Evolutionary conservation across 352 stramenopile species (phyloP).

Genomic region (Globisporangium apiculatum): DNA sequence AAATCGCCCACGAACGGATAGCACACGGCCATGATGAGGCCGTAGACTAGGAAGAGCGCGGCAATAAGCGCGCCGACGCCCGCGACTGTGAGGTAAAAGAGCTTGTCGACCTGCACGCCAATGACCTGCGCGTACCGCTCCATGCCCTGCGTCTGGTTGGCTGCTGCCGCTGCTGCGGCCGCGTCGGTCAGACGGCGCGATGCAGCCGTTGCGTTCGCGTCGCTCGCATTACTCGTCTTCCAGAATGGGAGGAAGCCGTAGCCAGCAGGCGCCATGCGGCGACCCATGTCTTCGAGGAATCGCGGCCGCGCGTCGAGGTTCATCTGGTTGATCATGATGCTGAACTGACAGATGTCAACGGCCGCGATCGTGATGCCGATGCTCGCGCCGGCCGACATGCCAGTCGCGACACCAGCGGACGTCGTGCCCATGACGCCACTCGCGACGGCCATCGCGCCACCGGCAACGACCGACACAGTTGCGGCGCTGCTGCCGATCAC

Average conservation of each 20-base stretch:
- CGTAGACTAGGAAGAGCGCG: constrained; percentile 42
- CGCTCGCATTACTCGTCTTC: constrained; percentile 21
- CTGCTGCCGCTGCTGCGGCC: constrained; percentile 12
- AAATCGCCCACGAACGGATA: constrained; percentile 55
- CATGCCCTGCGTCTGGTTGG: constrained; percentile 54
- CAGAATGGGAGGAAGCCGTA: constrained; percentile 69
- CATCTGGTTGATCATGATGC: constrained; percentile 82
- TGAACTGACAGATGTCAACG: constrained; percentile 75
- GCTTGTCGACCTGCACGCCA: constrained; percentile 64
- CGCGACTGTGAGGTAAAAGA: constrained; percentile 76
- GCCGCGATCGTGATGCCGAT: constrained; percentile 63
- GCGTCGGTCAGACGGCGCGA: constrained; percentile 25
- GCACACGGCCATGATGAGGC: constrained; percentile 31
- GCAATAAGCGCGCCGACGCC: constrained; percentile 43
- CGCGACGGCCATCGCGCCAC: constrained; percentile 57
- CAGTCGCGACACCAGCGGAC: constrained; percentile 44
- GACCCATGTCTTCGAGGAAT: constrained; percentile 73
- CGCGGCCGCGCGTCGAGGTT: constrained; percentile 68
- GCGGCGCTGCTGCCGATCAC: constrained; percentile 52
- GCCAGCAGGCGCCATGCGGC: constrained; percentile 50
- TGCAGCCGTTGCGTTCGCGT: constrained; percentile 1
- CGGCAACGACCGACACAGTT: constrained; percentile 48
- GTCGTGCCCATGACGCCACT: constrained; percentile 48
- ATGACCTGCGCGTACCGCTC: constrained; percentile 73
- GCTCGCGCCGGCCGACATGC: constrained; percentile 50